Base-by-base conservation (phyloP, 2,329 filamentous ascomycete species). In the Metarhizium rileyi region DNA sequence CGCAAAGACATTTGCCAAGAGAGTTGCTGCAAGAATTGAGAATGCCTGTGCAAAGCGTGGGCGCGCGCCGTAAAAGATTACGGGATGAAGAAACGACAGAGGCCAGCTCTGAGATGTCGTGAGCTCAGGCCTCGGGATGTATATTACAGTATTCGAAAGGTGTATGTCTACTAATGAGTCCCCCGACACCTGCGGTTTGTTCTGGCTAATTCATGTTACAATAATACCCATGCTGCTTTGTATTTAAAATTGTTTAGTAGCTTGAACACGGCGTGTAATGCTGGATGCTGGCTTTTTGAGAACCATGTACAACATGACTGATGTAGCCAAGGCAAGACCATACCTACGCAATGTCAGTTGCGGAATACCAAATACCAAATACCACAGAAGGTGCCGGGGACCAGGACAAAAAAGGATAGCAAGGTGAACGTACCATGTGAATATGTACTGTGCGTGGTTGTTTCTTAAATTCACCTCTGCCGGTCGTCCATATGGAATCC, bases 401-500 rank as follows among this genome's bases (percentile, higher is more conserved):
- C n/a, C n/a, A n/a, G n/a, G n/a, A n/a, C n/a, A n/a, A n/a, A n/a
- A n/a, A n/a, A n/a, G n/a, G n/a, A n/a, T n/a, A n/a, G n/a, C n/a
- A n/a, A n/a, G n/a, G n/a, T 2, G 27, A 26, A 42, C 83, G 63
- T 80, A 97, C 93, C 93, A 98, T 57, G 93, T 98, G 67, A 96
- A 93, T 58, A 98, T 98, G 69, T 98, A 98, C 74, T 97, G 93
- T 55, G 88, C 83, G 69, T 98, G 93, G 69, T 95, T 97, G 66
- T 98, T 98, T 65, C 89, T 81, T 63, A 98, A 72, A 65, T 94
- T 95, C 53, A 98, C 90, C 69, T 95, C 89, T 4, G 93, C 80
- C 6, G 88, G 72, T 63, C 91, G 79, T 14, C 90, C 93, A 63
- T 96, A 91, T 2, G 93, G 93, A 52, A 96, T 84, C 26, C 93